Evolutionary conservation across 495 filamentous ascomycete genomes (phyloP).

Genomic region (Peziza echinospora): DNA sequence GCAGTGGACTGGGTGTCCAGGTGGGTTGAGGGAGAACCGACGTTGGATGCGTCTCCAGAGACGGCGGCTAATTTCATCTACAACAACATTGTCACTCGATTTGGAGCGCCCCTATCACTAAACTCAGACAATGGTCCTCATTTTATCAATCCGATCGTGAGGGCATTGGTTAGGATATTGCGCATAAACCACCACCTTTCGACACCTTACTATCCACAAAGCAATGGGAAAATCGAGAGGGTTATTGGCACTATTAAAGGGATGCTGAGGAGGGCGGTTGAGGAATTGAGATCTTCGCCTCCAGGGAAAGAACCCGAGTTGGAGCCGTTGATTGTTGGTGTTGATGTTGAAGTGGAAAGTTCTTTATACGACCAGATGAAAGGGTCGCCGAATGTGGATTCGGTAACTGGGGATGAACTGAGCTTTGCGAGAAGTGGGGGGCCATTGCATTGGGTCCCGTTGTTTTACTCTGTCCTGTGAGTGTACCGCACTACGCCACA

Average conservation of each 20-base stretch:
- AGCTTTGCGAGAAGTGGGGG: background rate
- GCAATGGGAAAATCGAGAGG: background rate
- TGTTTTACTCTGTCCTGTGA: background rate
- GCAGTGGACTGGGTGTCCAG: background rate
- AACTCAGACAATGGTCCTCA: background rate
- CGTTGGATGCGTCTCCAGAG: background rate
- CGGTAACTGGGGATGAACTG: background rate
- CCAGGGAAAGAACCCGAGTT: background rate
- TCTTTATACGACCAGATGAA: background rate
- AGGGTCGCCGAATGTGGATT: background rate
- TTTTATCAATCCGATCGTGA: background rate
- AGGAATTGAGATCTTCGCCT: too few species aligned
- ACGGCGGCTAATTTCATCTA: background rate
- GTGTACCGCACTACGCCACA: background rate
- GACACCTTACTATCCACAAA: background rate
- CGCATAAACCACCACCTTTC: background rate
- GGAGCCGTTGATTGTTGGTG: background rate
- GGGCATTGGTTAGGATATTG: background rate
- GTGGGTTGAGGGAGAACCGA: background rate
- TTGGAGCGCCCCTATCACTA: background rate
- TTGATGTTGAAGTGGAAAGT: background rate
- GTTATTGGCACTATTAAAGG: background rate
- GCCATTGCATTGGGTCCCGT: background rate
- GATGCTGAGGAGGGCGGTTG: background rate
- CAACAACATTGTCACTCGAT: background rate